These are phyloP conservation scores for Mitragyna speciosa DNA, from an alignment of 257 asterid genomes.

Conservation along the genomic window DNA sequence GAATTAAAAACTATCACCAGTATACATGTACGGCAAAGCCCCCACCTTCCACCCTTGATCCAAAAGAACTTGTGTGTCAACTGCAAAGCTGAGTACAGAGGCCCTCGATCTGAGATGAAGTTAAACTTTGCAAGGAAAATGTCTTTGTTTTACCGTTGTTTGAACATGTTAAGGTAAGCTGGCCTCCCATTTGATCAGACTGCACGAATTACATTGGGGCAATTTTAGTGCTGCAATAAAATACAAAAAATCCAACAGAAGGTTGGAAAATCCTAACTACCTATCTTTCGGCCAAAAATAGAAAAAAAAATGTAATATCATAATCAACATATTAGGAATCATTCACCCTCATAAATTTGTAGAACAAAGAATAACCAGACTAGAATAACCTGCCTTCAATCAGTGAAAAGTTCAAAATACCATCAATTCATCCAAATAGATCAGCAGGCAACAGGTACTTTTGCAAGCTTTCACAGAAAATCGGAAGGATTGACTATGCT, in stretches of 20 bases:
- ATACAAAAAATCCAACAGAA: background rate
- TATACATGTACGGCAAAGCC: background rate
- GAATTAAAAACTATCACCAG: background rate
- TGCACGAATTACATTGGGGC: slow-evolving; percentile 31
- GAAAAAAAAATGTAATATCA: background rate
- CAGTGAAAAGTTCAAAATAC: background rate
- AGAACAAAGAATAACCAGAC: background rate
- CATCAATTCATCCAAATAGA: background rate
- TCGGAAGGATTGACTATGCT: background rate
- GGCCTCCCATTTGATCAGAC: slow-evolving; percentile 70
- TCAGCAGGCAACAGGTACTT: background rate
- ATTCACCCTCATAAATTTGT: background rate
- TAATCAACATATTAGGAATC: background rate
- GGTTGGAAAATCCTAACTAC: background rate
- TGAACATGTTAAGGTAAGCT: slow-evolving; percentile 66
- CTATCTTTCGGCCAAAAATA: background rate
- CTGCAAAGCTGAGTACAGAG: slow-evolving; percentile 76
- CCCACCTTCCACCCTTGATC: background rate
- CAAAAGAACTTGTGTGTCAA: slow-evolving; percentile 25
- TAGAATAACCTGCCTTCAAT: background rate
- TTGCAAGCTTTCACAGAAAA: background rate
- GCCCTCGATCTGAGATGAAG: slow-evolving; percentile 63
- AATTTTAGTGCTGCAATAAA: background rate
- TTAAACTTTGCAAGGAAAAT: slow-evolving; percentile 47
- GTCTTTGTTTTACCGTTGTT: slow-evolving; percentile 52